These are phyloP conservation scores for Oidiodendron maius DNA, from an alignment of 495 filamentous ascomycete species.

Conservation along the genomic window DNA sequence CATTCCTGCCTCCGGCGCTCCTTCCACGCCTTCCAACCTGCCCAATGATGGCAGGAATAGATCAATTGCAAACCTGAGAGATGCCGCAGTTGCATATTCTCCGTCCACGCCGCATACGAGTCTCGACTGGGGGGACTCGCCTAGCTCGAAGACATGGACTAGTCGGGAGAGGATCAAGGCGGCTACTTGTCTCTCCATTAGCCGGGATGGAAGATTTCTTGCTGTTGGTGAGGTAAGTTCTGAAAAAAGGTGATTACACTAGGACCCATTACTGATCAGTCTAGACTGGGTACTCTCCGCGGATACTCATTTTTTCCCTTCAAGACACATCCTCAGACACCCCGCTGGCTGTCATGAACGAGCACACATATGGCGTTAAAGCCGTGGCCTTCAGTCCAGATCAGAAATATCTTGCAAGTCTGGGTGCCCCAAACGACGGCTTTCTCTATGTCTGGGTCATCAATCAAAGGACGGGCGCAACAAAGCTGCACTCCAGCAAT, in stretches of 20 bases:
- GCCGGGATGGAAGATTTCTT: slow-evolving; percentile 80
- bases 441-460: slow-evolving; percentile 91
- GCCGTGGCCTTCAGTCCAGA: slow-evolving; percentile 86
- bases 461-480: slow-evolving; percentile 74
- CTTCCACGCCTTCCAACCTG: slow-evolving; percentile 56
- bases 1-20: slow-evolving; percentile 33
- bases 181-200: slow-evolving; percentile 91
- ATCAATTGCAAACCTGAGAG: slow-evolving; percentile 44
- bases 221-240: slow-evolving; percentile 78
- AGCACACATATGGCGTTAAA: slow-evolving; percentile 86
- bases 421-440: slow-evolving; percentile 86
- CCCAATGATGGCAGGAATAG: slow-evolving; percentile 58
- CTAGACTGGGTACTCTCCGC: slow-evolving; percentile 83
- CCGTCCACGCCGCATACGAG: slow-evolving; percentile 28
- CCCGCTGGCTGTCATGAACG: slow-evolving; percentile 78
- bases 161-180: slow-evolving; percentile 88
- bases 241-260: not conserved
- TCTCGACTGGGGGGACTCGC: slow-evolving; percentile 49
- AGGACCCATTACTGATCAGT: slow-evolving; percentile 15
- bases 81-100: slow-evolving; percentile 41
- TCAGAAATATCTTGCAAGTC: slow-evolving; percentile 78
- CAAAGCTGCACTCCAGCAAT: slow-evolving; percentile 83
- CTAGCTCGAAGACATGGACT: slow-evolving; percentile 64
- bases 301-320: slow-evolving; percentile 84
- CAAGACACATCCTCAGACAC: slow-evolving; percentile 70